A percentile compares a stretch with the other conserved stretches of the same genome.
Conservation (phyloP, 352 stramenopile species). For the Paralagenidium karlingii region DNA sequence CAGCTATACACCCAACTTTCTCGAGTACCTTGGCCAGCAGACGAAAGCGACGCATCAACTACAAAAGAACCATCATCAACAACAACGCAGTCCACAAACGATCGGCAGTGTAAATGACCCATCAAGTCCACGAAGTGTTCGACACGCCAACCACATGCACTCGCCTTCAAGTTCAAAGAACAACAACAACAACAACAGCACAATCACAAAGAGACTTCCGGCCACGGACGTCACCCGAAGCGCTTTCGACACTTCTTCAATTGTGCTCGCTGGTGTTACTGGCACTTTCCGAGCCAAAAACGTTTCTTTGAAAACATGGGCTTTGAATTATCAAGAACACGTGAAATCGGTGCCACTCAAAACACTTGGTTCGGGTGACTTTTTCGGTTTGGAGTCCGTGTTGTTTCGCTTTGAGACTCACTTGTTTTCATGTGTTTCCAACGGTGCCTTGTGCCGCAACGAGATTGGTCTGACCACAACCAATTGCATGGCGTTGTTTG, state of each 20-base stretch:
- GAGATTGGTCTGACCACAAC: constrained; percentile 22
- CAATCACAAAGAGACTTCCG: constrained; percentile 1
- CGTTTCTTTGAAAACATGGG: too few relatives aligned
- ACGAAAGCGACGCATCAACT: constrained; percentile 8
- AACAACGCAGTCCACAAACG: too few relatives aligned
- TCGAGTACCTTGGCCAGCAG: constrained; percentile 9
- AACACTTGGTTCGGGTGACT: constrained; percentile 19
- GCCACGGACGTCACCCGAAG: not conserved
- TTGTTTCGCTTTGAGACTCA: constrained; percentile 24
- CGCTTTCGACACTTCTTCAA: constrained; percentile 2
- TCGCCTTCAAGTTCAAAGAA: constrained; percentile 1
- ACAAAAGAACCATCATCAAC: not conserved
- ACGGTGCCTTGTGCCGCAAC: constrained; percentile 30
- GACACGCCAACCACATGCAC: constrained; percentile 3
- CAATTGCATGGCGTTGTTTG: constrained; percentile 19
- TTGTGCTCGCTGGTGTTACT: too few relatives aligned
- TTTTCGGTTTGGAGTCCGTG: constrained; percentile 31
- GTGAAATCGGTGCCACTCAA: too few relatives aligned
- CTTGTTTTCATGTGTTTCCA: constrained; percentile 16
- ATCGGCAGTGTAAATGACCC: too few relatives aligned
- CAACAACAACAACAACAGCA: constrained; percentile 1
- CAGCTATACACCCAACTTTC: constrained; percentile 14
- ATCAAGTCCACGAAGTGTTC: constrained; percentile 1
- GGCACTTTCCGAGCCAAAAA: too few relatives aligned
- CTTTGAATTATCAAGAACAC: too few relatives aligned